phyloP scores from a whole-genome alignment of 192 early-diverging fungal genomes.

The Rhizophagus sp. region DNA sequence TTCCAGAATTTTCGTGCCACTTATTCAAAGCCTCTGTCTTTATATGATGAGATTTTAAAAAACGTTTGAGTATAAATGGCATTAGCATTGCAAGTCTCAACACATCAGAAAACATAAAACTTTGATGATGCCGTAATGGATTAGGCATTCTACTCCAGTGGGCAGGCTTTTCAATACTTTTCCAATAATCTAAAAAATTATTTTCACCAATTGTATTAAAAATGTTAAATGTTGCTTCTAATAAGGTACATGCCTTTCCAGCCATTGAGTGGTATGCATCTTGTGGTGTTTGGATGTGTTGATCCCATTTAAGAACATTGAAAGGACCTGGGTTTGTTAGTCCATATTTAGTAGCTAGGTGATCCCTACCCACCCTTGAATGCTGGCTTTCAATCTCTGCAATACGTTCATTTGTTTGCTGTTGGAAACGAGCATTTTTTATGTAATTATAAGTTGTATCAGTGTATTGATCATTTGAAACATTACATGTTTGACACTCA shows the following conservation, averaged over 20 bases:
- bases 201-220: background rate
- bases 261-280: conserved; percentile 4
- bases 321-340: background rate
- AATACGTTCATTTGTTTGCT: background rate
- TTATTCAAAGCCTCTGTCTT: background rate
- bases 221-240: background rate
- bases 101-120: conserved; percentile 13
- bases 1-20: background rate
- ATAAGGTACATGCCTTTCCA: conserved; percentile 20
- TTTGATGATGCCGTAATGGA: background rate
- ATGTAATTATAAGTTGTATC: background rate
- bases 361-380: background rate
- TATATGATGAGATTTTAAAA: background rate
- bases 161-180: background rate
- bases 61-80: conserved; percentile 2
- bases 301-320: background rate
- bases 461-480: conserved; percentile 6
- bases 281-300: background rate
- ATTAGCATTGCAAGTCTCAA: background rate
- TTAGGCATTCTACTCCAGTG: background rate
- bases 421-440: background rate
- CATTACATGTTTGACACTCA: background rate
- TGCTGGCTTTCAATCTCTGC: background rate
- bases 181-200: background rate
- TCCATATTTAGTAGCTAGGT: background rate